Base-by-base conservation (phyloP, 441 rosid species). In the Brassica balearica region DNA sequence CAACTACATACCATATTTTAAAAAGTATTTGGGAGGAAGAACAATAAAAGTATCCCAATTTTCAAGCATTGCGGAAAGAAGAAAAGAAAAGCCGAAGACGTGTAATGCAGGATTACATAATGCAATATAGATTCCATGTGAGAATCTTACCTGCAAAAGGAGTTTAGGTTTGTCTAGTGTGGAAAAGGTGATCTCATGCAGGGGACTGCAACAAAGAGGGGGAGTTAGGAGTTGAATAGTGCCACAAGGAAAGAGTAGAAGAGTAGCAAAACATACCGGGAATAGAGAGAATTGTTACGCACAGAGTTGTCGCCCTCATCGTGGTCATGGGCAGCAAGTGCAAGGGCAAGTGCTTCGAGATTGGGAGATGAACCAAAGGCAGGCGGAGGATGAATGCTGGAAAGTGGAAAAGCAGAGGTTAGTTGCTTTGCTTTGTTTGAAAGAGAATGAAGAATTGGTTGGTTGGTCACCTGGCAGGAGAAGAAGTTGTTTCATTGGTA, bases 371-470 rank as follows among this genome's bases (percentile, higher is more conserved):
- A 90, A 68, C 95, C 92, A 71, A 90, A 90, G 69, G 95, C 87
- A 59, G 95, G 95, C 20, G 95, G 91, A 3, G 95, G 94, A 81
- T 84, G 95, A 65, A 84, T 77, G 87, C 95, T 90, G 94, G 78
- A 60, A 85, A 85, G 74, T 71, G 73, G 81, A 85, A 32, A 76
- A 10, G 3, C 6, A 46, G 22, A 61, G 23, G 17, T 51, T 51
- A 51, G 58, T 51, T 48, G 48, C 48, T 23, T 8, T 38, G 70
- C 3, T 36, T 23, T 51, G 58, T 51, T 29, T 25, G 3, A 15
- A 19, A 62, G 53, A 2, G 9, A 6, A 5, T 15, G 60, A 53
- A 58, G 51, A 43, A 43, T 11, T 43, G 51, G 51, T 0, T 58
- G 71, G 65, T 1, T 14, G 41, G 68, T 72, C 58, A 93, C 98